Conservation (phyloP, 805 yeast genomes). For the Starmerella roubikii region DNA sequence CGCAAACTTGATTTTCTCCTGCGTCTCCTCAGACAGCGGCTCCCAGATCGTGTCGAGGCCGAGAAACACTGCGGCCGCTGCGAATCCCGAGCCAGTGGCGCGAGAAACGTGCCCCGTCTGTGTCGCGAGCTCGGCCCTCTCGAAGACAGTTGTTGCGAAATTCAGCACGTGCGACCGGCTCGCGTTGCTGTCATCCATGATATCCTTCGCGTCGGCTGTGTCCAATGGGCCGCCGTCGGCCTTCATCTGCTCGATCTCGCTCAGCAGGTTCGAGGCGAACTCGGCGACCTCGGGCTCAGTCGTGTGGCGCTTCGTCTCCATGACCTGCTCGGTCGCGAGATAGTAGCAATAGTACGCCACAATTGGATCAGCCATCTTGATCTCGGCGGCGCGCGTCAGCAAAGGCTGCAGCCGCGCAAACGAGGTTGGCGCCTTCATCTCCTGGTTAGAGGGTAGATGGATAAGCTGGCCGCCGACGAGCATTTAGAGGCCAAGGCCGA, state of each 20-base stretch:
- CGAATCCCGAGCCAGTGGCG: constrained; percentile 37
- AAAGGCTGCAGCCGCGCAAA: constrained; percentile 21
- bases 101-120: constrained; percentile 32
- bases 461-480: neutral
- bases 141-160: constrained; percentile 48
- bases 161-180: constrained; percentile 41
- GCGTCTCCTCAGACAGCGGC: constrained; percentile 25
- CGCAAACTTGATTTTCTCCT: constrained; percentile 41
- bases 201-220: constrained; percentile 28
- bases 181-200: constrained; percentile 48
- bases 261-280: constrained; percentile 50
- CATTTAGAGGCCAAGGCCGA: neutral
- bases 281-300: constrained; percentile 40
- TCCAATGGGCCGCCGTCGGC: constrained; percentile 33
- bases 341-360: constrained; percentile 59
- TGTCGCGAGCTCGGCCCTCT: constrained; percentile 38
- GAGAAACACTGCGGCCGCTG: constrained; percentile 43
- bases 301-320: constrained; percentile 47
- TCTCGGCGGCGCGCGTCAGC: constrained; percentile 40
- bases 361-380: constrained; percentile 45
- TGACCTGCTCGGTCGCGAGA: constrained; percentile 60
- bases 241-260: constrained; percentile 46
- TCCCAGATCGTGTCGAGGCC: constrained; percentile 33
- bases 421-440: neutral
- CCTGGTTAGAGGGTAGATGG: too few species aligned